Percentiles rank a stretch among this genome's conserved stretches.
phyloP scores from a whole-genome alignment of 2,329 filamentous ascomycete species.

The Alternaria gansuensis region DNA sequence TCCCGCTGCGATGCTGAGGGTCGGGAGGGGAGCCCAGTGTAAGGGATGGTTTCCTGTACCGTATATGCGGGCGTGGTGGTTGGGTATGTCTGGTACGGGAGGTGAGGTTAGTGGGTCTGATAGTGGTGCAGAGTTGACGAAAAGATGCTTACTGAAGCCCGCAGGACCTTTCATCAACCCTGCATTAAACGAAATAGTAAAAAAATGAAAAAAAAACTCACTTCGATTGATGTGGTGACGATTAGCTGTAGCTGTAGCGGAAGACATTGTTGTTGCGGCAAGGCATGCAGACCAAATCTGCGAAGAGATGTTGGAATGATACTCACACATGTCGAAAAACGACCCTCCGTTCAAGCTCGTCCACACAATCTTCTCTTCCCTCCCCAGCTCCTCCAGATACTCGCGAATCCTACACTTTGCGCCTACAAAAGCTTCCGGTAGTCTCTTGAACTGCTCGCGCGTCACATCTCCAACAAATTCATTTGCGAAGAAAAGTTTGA shows the following conservation, averaged over 20 bases:
- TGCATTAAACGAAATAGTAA: background rate
- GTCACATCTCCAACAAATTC: conserved; percentile 46
- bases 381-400: conserved; percentile 38
- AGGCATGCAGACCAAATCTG: no score
- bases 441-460: conserved; percentile 35
- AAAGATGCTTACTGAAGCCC: conserved; percentile 33
- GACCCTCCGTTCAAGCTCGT: conserved; percentile 48
- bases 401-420: conserved; percentile 40
- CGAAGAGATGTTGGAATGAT: no score
- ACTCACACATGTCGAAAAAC: conserved; percentile 52
- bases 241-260: no score
- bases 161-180: conserved; percentile 52
- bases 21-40: conserved; percentile 45
- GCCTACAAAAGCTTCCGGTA: conserved; percentile 42
- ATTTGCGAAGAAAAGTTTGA: conserved; percentile 48
- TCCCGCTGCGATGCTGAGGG: conserved; percentile 38
- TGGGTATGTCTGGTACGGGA: conserved; percentile 28
- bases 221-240: no score
- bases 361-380: conserved; percentile 41
- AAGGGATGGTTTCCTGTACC: conserved; percentile 42
- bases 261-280: no score
- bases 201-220: no score
- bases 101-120: background rate
- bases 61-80: conserved; percentile 46
- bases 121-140: background rate